Base-by-base conservation (phyloP, 163 green algal species). In the Scenedesmus sp. region DNA sequence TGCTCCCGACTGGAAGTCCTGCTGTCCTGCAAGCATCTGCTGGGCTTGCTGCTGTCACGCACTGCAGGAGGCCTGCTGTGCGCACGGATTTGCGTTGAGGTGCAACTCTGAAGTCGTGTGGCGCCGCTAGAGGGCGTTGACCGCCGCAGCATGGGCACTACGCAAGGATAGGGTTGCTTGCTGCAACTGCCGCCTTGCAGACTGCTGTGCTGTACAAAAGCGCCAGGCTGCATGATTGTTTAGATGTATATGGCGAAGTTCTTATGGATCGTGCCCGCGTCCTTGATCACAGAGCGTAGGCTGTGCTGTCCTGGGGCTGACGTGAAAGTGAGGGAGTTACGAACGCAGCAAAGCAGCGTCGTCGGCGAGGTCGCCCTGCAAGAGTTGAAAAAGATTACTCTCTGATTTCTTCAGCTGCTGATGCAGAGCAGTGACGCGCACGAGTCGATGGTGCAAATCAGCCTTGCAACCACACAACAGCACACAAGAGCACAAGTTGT, bases 1-100 rank as follows among this genome's bases (percentile, higher is more conserved):
- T 74, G 13, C 86, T 84, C 13, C 55, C 23, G 54, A 20, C 64
- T 26, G 3, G 20, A 7, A 9, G 3, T n/a, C 3, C 2, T 9
- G 12, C 82, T 88, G 82, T 76, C 10, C 60, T 59, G n/a, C n/a
- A 57, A 79, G 23, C 15, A 9, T 54, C 62, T 77, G 62, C 56
- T 83, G 86, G n/a, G 62, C 46, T 55, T 89, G 84, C 15, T 46
- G 18, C n/a, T 89, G 60, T 89, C 5, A 52, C 52, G 84, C 56
- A 16, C 23, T 60, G 83, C 60, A 56, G 57, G 23, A 74, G 56
- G 59, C n/a, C 34, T 88, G 59, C 57, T 52, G 20, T 79, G 70
- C 20, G 70, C 70, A 23, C 70, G 12, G 70, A 79, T 52, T 52
- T 52, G 70, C 1, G 23, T 16, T 52, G 4, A 5, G 46, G 23